Evolutionary conservation across 2,329 filamentous ascomycete species (phyloP).

Genomic region (Fusarium nanum): DNA sequence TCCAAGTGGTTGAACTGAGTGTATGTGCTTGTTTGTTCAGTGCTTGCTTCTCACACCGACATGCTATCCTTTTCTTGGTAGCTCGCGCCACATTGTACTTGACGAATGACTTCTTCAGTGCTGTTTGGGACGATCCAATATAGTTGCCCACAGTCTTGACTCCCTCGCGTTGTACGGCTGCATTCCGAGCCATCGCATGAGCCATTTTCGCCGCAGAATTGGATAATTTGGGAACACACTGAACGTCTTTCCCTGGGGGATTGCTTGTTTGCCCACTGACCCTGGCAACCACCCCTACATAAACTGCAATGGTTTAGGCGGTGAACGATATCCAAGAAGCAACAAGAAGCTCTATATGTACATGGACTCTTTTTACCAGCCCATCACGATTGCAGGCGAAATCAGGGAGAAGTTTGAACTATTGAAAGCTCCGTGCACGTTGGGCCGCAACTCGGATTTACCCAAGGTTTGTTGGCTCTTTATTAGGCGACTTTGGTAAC

Average conservation of each 20-base stretch:
- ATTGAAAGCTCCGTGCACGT: constrained; percentile 29
- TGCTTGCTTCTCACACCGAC: constrained; percentile 37
- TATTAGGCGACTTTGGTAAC: background rate
- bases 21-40: constrained; percentile 1
- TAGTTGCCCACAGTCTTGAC: constrained; percentile 17
- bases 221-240: constrained; percentile 32
- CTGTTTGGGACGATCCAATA: constrained; percentile 3
- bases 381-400: constrained; percentile 32
- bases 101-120: constrained; percentile 16
- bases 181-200: constrained; percentile 44
- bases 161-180: constrained; percentile 36
- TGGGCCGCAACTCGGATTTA: constrained; percentile 25
- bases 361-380: constrained; percentile 34
- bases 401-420: constrained; percentile 26
- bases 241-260: constrained; percentile 16
- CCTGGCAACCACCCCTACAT: constrained; percentile 37
- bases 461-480: constrained; percentile 1
- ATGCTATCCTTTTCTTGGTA: constrained; percentile 22
- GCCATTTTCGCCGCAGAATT: constrained; percentile 40
- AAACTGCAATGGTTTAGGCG: constrained; percentile 35
- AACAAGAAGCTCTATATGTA: constrained; percentile 27
- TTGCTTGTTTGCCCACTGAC: constrained; percentile 32
- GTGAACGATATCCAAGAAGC: constrained; percentile 40
- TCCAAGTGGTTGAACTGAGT: background rate
- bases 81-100: constrained; percentile 15